Conservation (phyloP, 2,329 filamentous ascomycete genomes). For the Biscogniauxia marginata region DNA sequence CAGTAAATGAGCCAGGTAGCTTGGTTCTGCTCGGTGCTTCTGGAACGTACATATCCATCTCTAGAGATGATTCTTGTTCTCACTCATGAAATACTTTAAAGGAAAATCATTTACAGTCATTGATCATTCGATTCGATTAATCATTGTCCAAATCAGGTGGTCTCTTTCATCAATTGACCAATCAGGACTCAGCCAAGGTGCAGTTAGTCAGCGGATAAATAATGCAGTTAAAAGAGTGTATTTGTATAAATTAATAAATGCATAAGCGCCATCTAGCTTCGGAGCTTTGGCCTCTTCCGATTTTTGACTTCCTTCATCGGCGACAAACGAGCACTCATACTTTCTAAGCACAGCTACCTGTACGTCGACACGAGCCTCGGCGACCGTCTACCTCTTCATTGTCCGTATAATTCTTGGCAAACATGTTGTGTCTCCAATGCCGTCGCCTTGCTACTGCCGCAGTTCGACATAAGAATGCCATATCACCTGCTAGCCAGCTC, state of each 20-base stretch:
- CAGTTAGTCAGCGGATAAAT: background rate
- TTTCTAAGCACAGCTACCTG: no score
- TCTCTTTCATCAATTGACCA: background rate
- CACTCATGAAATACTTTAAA: no score
- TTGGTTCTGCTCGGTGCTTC: no score
- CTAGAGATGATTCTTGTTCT: no score
- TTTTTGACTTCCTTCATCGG: background rate
- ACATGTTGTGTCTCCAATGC: slow-evolving; percentile 25
- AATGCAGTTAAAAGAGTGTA: background rate
- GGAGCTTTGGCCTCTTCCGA: background rate
- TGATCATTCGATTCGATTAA: no score
- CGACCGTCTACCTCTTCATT: no score
- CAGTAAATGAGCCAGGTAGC: no score
- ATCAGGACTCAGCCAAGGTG: background rate
- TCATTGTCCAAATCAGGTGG: background rate
- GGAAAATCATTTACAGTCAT: background rate
- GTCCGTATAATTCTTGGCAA: background rate
- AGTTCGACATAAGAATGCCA: slow-evolving; percentile 13
- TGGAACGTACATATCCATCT: no score
- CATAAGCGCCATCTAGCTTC: no score
- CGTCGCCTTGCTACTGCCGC: slow-evolving; percentile 20
- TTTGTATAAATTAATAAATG: no score
- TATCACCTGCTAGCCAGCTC: slow-evolving; percentile 9
- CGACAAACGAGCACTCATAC: background rate
- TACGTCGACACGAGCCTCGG: no score